These are phyloP conservation scores for Trichoderma breve DNA, from an alignment of 2,329 filamentous ascomycete genomes.

Conservation along the genomic window DNA sequence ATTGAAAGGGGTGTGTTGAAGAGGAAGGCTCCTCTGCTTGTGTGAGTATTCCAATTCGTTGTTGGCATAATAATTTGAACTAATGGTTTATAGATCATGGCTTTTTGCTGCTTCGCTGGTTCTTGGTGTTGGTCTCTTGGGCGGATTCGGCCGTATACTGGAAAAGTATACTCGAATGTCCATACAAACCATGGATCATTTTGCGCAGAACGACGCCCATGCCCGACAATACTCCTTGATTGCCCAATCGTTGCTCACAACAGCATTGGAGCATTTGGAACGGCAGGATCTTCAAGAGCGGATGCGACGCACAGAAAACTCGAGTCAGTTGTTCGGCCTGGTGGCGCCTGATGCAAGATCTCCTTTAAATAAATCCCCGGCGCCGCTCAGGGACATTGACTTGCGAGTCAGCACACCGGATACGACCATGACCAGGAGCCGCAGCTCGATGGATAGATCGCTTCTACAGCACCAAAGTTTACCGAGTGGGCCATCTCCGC, in stretches of 20 bases:
- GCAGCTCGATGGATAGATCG: conserved; percentile 30
- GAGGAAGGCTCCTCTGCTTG: conserved; percentile 48
- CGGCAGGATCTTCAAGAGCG: conserved; percentile 48
- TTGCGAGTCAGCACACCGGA: conserved; percentile 23
- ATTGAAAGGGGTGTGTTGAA: conserved; percentile 43
- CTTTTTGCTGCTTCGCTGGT: conserved; percentile 54
- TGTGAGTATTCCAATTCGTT: conserved; percentile 38
- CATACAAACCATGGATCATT: conserved; percentile 49
- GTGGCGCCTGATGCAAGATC: conserved; percentile 35
- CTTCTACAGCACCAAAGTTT: conserved; percentile 26
- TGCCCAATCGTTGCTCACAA: conserved; percentile 48
- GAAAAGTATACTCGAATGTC: conserved; percentile 50
- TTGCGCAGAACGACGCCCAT: conserved; percentile 49
- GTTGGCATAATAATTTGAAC: background rate
- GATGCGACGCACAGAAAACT: conserved; percentile 47
- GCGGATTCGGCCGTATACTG: conserved; percentile 51
- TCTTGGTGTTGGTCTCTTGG: conserved; percentile 50
- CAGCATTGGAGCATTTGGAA: conserved; percentile 48
- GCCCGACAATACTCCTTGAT: conserved; percentile 54
- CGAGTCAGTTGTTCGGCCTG: conserved; percentile 51
- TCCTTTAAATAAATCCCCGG: conserved; percentile 14
- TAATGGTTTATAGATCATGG: conserved; percentile 45
- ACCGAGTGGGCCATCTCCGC: conserved; percentile 31
- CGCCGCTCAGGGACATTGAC: conserved; percentile 20
- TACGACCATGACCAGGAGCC: conserved; percentile 13